Base-by-base conservation (phyloP, 805 yeast species). In the Kuraishia hungarica region DNA sequence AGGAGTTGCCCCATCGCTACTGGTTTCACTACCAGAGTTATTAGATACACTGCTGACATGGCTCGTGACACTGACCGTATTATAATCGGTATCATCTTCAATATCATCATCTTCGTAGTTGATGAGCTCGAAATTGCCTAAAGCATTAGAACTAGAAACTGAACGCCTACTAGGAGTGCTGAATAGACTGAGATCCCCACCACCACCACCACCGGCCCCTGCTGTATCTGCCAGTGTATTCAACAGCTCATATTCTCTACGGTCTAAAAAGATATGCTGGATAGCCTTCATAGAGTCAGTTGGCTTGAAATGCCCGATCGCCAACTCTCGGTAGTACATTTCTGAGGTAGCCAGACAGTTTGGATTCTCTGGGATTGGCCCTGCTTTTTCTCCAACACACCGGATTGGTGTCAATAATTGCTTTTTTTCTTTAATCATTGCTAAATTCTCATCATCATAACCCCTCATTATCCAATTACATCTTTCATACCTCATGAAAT, bases 401-500 rank as follows among this genome's bases (percentile, higher is more conserved):
- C 43, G 11, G 5, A 35, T 35, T 3, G 43, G 43, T 7, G n/a
- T 10, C 4, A 17, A 13, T 15, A 35, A 8, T 2, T 4, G n/a
- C 43, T 35, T 35, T 4, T 15, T 35, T 4, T 35, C 43, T 35
- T 10, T 35, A 35, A 35, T 35, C 3, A 15, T 35, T 6, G 43
- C 43, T 13, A 47, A 29, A 43, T 51, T 54, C 47, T 48, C 51
- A 20, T 26, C 23, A 52, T 48, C 43, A 6, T 55, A 58, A 11
- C 63, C 61, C 21, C 48, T 54, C 43, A 77, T 63, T 51, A 60
- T 63, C 81, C 82, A 78, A 53, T 73, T 71, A 57, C 83, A 74
- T 56, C 72, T 72, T 59, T 77, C 77, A 74, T 84, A 83, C 53
- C 72, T 78, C 68, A 80, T 73, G 62, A 83, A 83, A 52, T 77